These are phyloP conservation scores for Arthromyces matolae DNA, from an alignment of 768 basidiomycete genomes.

Conservation along the genomic window DNA sequence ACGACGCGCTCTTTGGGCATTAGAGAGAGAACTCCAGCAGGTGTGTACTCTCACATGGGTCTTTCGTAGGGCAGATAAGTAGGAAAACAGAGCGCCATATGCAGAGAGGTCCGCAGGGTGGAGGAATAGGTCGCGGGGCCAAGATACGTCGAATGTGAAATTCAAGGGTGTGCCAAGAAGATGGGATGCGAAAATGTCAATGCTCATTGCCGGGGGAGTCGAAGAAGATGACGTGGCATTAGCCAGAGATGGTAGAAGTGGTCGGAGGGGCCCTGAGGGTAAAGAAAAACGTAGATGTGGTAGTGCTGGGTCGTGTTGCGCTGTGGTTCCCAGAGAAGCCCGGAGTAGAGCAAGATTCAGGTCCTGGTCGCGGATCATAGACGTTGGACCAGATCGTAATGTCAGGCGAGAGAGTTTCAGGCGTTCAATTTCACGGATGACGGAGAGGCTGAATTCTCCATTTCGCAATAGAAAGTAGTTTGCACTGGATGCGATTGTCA, in stretches of 20 bases:
- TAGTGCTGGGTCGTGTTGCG: slow-evolving; percentile 81
- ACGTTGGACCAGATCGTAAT: slow-evolving; percentile 56
- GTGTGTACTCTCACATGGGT: slow-evolving; percentile 76
- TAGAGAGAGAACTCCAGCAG: slow-evolving; percentile 84
- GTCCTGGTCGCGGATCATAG: slow-evolving; percentile 89
- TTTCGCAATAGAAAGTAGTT: slow-evolving; percentile 87
- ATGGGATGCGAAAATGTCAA: slow-evolving; percentile 62
- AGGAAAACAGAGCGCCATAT: slow-evolving; percentile 77
- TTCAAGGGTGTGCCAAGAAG: slow-evolving; percentile 76
- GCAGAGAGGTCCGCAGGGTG: slow-evolving; percentile 67
- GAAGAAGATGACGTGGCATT: slow-evolving; percentile 37
- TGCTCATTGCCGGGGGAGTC: slow-evolving; percentile 30
- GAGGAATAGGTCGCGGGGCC: slow-evolving; percentile 90
- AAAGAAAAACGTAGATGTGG: slow-evolving; percentile 71
- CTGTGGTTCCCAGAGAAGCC: slow-evolving; percentile 83
- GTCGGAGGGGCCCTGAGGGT: slow-evolving; percentile 77
- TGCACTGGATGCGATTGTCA: slow-evolving; percentile 45
- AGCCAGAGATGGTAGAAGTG: slow-evolving; percentile 72
- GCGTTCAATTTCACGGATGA: slow-evolving; percentile 84
- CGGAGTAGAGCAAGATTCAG: slow-evolving; percentile 82
- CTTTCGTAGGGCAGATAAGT: slow-evolving; percentile 79
- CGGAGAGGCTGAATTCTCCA: slow-evolving; percentile 79
- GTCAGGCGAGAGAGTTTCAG: slow-evolving; percentile 78
- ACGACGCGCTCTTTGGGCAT: slow-evolving; percentile 77
- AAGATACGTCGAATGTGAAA: slow-evolving; percentile 68